phyloP scores from a whole-genome alignment of 305 asterid species.

The Solanum hybrid region DNA sequence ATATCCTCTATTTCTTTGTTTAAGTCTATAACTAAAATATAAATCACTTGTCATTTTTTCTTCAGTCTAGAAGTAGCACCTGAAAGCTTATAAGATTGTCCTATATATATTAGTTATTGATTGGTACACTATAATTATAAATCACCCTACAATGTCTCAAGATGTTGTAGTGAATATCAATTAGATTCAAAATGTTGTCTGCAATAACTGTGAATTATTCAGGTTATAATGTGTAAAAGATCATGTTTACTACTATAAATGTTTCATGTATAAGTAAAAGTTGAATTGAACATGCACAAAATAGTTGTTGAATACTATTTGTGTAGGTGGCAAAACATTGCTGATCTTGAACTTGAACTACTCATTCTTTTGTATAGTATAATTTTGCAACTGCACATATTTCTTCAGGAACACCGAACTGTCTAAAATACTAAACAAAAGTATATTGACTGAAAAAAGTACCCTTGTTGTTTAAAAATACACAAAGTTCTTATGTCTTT shows the following conservation, averaged over 20 bases:
- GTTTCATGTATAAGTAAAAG: not conserved
- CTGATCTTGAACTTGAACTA: not conserved
- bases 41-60: not conserved
- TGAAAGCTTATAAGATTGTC: not conserved
- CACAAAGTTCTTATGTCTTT: not conserved
- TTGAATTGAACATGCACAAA: not conserved
- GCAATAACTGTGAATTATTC: not conserved
- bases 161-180: not conserved
- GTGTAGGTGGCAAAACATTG: not conserved
- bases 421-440: not conserved
- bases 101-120: not conserved
- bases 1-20: not conserved
- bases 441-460: too few species aligned
- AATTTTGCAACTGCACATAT: not conserved
- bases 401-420: not conserved
- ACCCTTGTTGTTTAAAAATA: not conserved
- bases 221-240: not conserved
- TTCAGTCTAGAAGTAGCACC: not conserved
- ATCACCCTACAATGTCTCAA: not conserved
- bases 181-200: not conserved
- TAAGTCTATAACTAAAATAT: not conserved
- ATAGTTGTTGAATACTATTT: not conserved
- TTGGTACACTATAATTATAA: not conserved
- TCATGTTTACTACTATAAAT: not conserved
- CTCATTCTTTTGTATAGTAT: not conserved